Conservation (phyloP, 1,284 basidiomycete genomes). For the Heterobasidion annosum region DNA sequence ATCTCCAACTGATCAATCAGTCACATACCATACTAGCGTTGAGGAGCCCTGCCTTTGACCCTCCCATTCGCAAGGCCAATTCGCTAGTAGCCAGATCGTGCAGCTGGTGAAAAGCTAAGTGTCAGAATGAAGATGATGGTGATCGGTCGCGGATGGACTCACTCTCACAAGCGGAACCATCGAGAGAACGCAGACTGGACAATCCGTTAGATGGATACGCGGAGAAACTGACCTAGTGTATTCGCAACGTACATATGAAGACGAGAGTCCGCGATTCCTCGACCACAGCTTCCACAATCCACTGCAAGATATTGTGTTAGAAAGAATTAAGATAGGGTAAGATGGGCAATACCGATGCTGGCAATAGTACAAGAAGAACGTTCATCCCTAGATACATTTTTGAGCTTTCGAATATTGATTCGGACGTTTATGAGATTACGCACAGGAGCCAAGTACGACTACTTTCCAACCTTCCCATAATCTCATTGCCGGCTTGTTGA, state of each 20-base stretch:
- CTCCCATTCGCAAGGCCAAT: slow-evolving; percentile 66
- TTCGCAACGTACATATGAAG: slow-evolving; percentile 47
- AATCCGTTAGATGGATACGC: not conserved
- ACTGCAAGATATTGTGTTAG: slow-evolving; percentile 28
- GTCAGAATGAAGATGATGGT: not conserved
- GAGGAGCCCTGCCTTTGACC: slow-evolving; percentile 68
- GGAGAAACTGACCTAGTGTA: not conserved
- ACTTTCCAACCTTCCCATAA: slow-evolving; percentile 41
- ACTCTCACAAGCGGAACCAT: slow-evolving; percentile 72
- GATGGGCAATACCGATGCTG: slow-evolving; percentile 42
- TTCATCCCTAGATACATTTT: slow-evolving; percentile 48
- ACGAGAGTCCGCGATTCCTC: slow-evolving; percentile 48
- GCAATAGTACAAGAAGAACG: slow-evolving; percentile 45
- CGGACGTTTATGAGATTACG: slow-evolving; percentile 11
- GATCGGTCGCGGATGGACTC: slow-evolving; percentile 4
- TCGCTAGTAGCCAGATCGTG: slow-evolving; percentile 78
- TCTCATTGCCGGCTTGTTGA: slow-evolving; percentile 8
- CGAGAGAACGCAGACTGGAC: slow-evolving; percentile 51
- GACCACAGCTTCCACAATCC: slow-evolving; percentile 50
- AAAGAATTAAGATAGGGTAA: too few relatives aligned
- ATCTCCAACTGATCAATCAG: not conserved
- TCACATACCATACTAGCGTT: slow-evolving; percentile 69
- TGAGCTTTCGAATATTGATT: not conserved
- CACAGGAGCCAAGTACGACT: slow-evolving; percentile 51
- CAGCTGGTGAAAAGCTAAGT: slow-evolving; percentile 29